Percentiles rank a stretch among this genome's conserved stretches.
Conservation (phyloP, 805 yeast genomes). For the Candida silvicultrix region DNA sequence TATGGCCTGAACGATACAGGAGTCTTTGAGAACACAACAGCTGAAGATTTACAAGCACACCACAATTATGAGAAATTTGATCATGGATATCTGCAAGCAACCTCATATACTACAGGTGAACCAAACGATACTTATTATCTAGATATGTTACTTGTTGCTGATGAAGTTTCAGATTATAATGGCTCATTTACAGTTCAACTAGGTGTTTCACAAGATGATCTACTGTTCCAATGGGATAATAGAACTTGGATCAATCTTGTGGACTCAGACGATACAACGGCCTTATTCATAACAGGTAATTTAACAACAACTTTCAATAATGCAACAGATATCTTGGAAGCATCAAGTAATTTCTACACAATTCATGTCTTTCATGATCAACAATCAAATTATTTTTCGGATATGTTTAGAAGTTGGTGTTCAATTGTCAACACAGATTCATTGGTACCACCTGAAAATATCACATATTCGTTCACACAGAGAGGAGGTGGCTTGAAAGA, state of each 20-base stretch:
- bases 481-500: conserved; percentile 47
- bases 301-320: conserved; percentile 24
- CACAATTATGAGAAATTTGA: neutral
- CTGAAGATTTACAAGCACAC: neutral
- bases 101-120: neutral
- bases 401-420: conserved; percentile 57
- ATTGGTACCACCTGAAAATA: conserved; percentile 16
- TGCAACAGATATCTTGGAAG: conserved; percentile 1
- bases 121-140: conserved; percentile 1
- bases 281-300: conserved; percentile 57
- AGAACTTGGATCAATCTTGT: conserved; percentile 48
- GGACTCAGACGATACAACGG: conserved; percentile 67
- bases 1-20: neutral
- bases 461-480: conserved; percentile 18
- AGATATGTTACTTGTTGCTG: neutral
- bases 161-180: neutral
- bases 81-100: neutral
- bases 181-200: conserved; percentile 30
- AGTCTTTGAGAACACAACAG: neutral
- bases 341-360: conserved; percentile 21
- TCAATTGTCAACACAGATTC: conserved; percentile 50
- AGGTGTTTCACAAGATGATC: conserved; percentile 57
- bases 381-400: conserved; percentile 27
- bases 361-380: conserved; percentile 43
- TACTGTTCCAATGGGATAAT: conserved; percentile 66